Percentiles rank a stretch among this genome's conserved stretches.
phyloP scores from a whole-genome alignment of 129 eudicot species.

The Escallonia rubra region DNA sequence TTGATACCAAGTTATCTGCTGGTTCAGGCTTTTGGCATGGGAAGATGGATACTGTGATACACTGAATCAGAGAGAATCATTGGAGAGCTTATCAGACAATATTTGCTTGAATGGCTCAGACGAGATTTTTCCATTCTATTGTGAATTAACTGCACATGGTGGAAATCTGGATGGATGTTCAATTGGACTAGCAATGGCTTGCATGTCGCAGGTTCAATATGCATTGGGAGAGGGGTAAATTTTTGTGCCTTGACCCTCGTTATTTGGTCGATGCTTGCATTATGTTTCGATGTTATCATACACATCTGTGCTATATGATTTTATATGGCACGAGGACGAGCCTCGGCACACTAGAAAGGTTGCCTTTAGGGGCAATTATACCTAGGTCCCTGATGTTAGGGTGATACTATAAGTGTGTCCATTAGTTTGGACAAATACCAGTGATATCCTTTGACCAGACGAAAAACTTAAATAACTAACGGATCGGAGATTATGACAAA shows the following conservation, averaged over 20 bases:
- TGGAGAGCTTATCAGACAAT: constrained; percentile 20
- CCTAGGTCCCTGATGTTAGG: no score
- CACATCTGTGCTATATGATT: no score
- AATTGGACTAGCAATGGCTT: constrained; percentile 44
- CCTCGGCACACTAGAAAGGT: no score
- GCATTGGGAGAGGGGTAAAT: constrained; percentile 70
- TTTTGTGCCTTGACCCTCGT: constrained; percentile 12
- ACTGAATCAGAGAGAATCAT: constrained; percentile 27
- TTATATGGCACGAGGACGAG: no score
- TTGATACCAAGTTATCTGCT: constrained; percentile 2
- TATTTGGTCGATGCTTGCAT: neutral
- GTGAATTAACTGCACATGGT: constrained; percentile 14
- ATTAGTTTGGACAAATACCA: no score
- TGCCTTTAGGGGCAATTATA: no score
- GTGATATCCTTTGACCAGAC: no score
- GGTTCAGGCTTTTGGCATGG: constrained; percentile 61
- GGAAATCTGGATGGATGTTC: constrained; percentile 33
- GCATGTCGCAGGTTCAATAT: constrained; percentile 65
- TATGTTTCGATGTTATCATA: no score
- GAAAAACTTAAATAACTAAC: no score
- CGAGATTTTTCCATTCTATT: constrained; percentile 23
- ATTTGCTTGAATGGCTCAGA: constrained; percentile 18
- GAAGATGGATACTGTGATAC: constrained; percentile 75
- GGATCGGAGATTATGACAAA: no score
- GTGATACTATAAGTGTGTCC: no score